Conservation (phyloP, 108 stramenopile genomes). For the Cyclotella kingstonii region DNA sequence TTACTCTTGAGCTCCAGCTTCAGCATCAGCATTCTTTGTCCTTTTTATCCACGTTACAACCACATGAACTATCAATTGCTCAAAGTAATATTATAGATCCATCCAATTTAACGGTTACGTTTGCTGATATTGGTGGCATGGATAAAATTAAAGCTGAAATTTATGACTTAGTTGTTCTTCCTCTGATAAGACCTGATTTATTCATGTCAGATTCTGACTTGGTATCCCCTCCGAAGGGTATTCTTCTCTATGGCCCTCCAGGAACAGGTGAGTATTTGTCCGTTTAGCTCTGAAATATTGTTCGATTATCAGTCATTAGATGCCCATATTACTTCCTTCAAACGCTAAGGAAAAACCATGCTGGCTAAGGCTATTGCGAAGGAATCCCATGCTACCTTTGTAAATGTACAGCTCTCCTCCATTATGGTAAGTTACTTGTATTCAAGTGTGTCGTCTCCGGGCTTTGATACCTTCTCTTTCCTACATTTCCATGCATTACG, state of each 20-base stretch:
- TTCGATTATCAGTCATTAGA: background rate
- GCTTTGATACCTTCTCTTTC: no score
- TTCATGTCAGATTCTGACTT: constrained; percentile 57
- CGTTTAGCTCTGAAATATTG: no score
- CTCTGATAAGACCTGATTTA: constrained; percentile 86
- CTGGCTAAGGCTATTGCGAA: constrained; percentile 93
- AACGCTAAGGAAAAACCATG: constrained; percentile 89
- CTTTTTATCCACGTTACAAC: constrained; percentile 5
- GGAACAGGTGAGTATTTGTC: constrained; percentile 18
- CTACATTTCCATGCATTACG: no score
- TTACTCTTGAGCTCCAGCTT: constrained; percentile 12
- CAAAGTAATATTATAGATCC: constrained; percentile 80
- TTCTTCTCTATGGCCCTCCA: constrained; percentile 62
- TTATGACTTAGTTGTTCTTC: constrained; percentile 90
- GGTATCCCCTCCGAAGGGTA: constrained; percentile 84
- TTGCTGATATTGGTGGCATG: constrained; percentile 91
- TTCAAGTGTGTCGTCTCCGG: no score
- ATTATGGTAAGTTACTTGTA: constrained; percentile 54
- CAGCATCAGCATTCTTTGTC: constrained; percentile 31
- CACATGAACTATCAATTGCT: constrained; percentile 82
- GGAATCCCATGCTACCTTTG: constrained; percentile 92
- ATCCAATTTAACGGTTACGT: constrained; percentile 51
- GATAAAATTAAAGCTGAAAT: constrained; percentile 85
- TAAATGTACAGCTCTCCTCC: constrained; percentile 87
- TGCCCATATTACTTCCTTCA: background rate